These are phyloP conservation scores for Niveomyces coronatus DNA, from an alignment of 2,329 filamentous ascomycete species.

Conservation along the genomic window DNA sequence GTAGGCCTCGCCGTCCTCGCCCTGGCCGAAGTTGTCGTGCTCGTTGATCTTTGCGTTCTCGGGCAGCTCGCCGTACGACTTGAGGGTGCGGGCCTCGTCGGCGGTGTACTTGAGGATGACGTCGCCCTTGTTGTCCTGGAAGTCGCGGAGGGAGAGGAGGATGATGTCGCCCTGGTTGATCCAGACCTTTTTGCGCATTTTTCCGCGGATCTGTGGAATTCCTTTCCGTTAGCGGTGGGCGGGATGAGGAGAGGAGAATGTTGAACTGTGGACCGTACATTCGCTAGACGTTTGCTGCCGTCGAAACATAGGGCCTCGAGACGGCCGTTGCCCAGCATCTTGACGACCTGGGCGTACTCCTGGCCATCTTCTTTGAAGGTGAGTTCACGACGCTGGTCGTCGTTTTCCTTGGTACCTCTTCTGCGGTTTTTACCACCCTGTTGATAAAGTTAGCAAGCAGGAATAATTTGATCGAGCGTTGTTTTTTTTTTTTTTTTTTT, in stretches of 20 bases:
- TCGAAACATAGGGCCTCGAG: constrained; percentile 93
- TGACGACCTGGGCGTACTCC: constrained; percentile 48
- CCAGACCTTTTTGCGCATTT: constrained; percentile 99
- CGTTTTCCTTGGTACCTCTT: constrained; percentile 98
- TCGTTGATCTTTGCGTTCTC: constrained; percentile 99
- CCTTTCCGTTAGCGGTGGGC: constrained; percentile 42
- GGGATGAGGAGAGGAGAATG: too few relatives aligned
- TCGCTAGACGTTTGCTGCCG: constrained; percentile 43
- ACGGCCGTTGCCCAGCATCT: constrained; percentile 94
- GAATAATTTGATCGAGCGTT: constrained; percentile 13
- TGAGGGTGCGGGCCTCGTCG: constrained; percentile 90
- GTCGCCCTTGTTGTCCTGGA: constrained; percentile 92
- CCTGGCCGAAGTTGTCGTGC: constrained; percentile 87
- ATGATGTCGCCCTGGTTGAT: constrained; percentile 98
- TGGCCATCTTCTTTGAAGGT: constrained; percentile 99
- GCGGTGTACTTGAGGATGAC: constrained; percentile 94
- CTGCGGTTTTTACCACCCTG: constrained; percentile 97
- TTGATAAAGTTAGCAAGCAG: constrained; percentile 17
- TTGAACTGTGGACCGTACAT: constrained; percentile 29
- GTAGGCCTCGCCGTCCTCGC: constrained; percentile 89
- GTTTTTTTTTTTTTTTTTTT: not conserved
- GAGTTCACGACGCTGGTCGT: constrained; percentile 97
- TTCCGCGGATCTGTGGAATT: constrained; percentile 60
- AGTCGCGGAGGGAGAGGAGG: constrained; percentile 77
- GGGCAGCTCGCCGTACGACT: constrained; percentile 94